Percentiles rank a stretch among this genome's conserved stretches.
These are phyloP conservation scores for Monascus purpureus DNA, from an alignment of 495 filamentous ascomycete species.

Conservation along the genomic window DNA sequence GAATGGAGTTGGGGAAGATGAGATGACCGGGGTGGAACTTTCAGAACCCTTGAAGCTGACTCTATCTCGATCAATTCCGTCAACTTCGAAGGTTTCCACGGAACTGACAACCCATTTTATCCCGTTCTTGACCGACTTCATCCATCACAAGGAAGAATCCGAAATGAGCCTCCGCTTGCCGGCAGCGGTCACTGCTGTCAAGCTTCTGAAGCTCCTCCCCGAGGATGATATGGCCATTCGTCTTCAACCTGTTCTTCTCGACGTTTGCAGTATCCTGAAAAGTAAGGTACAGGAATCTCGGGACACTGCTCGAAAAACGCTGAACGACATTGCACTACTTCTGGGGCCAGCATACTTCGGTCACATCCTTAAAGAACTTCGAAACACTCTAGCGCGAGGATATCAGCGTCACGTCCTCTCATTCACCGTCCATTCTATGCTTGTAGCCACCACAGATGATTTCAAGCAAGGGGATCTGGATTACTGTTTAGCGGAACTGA, in stretches of 20 bases:
- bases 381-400: conserved; percentile 63
- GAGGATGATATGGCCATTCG: conserved; percentile 51
- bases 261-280: conserved; percentile 83
- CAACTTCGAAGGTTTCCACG: conserved; percentile 50
- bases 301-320: conserved; percentile 77
- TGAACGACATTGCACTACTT: conserved; percentile 65
- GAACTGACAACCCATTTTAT: conserved; percentile 66
- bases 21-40: conserved; percentile 16
- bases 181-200: conserved; percentile 72
- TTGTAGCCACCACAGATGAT: conserved; percentile 58
- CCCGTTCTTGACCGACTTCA: conserved; percentile 59
- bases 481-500: conserved; percentile 67
- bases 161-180: conserved; percentile 84
- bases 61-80: conserved; percentile 54
- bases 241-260: conserved; percentile 71
- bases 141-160: conserved; percentile 87
- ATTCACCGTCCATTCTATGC: conserved; percentile 84
- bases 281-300: conserved; percentile 79
- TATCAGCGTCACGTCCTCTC: conserved; percentile 94
- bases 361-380: conserved; percentile 86
- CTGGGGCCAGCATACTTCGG: conserved; percentile 72
- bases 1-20: conserved; percentile 25
- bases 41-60: conserved; percentile 19
- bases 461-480: conserved; percentile 76
- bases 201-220: conserved; percentile 70